Base-by-base conservation (phyloP, 2,329 filamentous ascomycete species). In the Alternaria infectoria region DNA sequence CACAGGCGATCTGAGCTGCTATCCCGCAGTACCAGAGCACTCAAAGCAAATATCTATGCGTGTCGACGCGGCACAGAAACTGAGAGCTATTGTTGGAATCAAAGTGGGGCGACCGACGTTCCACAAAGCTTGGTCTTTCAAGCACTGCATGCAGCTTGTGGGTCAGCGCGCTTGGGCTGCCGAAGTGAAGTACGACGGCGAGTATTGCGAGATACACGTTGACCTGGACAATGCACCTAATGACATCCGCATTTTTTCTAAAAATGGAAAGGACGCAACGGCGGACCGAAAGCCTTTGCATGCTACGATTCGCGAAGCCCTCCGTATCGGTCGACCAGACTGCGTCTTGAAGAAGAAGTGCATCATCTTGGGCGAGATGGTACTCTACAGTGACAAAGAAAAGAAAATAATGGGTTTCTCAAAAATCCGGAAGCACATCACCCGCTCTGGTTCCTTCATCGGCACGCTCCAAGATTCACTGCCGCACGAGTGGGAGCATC, bases 201-300 rank as follows among this genome's bases (percentile, higher is more conserved):
- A 97, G 78, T 97, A 96, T 69, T 96, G 69, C 70, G 93, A 97
- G 77, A 88, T 97, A 28, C 93, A 97, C 72, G 83, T 97, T 43
- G 89, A 96, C 73, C 81, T 92, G 7, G 82, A 82, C 9, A 88
- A 86, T 54, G 81, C 81, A 13, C 50, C 75, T 61, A 74, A 85
- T 1, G 86, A 84, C 51, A 88, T 97, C 26, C 90, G 91, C 66
- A 95, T 97, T 28, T 97, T 96, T 75, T 96, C 93, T 10, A 97
- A 97, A 76, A 96, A 93, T 72, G 93, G 93, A 61, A 96, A 96
- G 75, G 92, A 97, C 69, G 95, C 93, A 47, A 97, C 93, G 0
- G 75, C 81, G 55, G 93, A 97, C 76, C 87, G 91, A 32, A 70
- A 78, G 11, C 83, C 82, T 2, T 78, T 96, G 21, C 89, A 91